Percentiles rank a stretch among this genome's conserved stretches.
These are phyloP conservation scores for Teunomyces funiuensis DNA, from an alignment of 805 yeast species.

Conservation along the genomic window DNA sequence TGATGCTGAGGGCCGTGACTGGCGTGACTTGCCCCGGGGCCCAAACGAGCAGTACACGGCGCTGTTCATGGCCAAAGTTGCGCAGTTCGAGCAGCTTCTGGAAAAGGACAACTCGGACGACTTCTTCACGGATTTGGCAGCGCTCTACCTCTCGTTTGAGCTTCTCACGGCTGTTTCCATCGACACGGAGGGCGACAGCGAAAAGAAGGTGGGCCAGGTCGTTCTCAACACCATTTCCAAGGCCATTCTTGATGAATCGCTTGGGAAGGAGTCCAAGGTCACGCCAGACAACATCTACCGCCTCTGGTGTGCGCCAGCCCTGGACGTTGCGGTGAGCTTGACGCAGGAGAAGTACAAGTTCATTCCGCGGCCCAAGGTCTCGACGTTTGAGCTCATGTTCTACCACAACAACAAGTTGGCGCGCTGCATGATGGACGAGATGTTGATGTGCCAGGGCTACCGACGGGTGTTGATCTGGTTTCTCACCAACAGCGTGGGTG, in stretches of 20 bases:
- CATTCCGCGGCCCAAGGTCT: constrained; percentile 31
- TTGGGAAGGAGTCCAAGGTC: constrained; percentile 13
- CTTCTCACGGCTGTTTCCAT: constrained; percentile 24
- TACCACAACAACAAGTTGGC: constrained; percentile 52
- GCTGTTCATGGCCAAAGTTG: constrained; percentile 18
- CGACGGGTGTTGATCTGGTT: constrained; percentile 68
- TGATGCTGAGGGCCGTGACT: constrained; percentile 63
- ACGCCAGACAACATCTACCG: constrained; percentile 55
- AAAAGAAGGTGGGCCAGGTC: constrained; percentile 34
- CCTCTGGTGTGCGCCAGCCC: constrained; percentile 38
- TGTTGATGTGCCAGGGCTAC: constrained; percentile 66
- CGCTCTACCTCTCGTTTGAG: constrained; percentile 22
- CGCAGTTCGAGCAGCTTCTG: constrained; percentile 16
- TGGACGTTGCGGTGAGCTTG: constrained; percentile 21
- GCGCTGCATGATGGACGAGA: constrained; percentile 62
- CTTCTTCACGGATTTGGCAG: constrained; percentile 27
- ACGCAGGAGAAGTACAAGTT: constrained; percentile 28
- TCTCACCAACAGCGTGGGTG: constrained; percentile 55
- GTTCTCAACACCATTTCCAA: constrained; percentile 52
- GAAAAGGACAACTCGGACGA: constrained; percentile 23
- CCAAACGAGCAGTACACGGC: constrained; percentile 38
- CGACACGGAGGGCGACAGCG: constrained; percentile 24
- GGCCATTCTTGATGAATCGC: constrained; percentile 45
- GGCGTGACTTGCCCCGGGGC: constrained; percentile 72
- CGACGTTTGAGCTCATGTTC: constrained; percentile 52